Percentiles rank a stretch among this genome's conserved stretches.
Evolutionary conservation across 352 stramenopile species (phyloP).

Genomic region (Phytophthora citricola): DNA sequence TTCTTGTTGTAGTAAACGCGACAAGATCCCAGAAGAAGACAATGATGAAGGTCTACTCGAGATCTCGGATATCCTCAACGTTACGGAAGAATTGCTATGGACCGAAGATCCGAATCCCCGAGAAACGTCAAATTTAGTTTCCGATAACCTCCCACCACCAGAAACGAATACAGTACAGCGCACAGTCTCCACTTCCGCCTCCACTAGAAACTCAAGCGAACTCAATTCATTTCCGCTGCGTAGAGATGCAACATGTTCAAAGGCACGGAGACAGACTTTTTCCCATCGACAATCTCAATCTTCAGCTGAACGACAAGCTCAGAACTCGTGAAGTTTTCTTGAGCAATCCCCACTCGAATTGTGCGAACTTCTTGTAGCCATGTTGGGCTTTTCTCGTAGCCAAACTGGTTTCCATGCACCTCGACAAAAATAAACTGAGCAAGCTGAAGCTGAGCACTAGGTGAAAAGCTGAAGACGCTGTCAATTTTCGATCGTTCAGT

Average conservation of each 20-base stretch:
- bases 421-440: slow-evolving; percentile 40
- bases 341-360: not conserved
- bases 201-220: slow-evolving; percentile 10
- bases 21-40: slow-evolving; percentile 8
- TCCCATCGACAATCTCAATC: slow-evolving; percentile 14
- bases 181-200: not conserved
- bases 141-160: not conserved
- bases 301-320: slow-evolving; percentile 3
- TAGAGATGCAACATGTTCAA: slow-evolving; percentile 10
- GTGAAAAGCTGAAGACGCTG: slow-evolving; percentile 28
- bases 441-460: slow-evolving; percentile 42
- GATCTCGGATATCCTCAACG: slow-evolving; percentile 6
- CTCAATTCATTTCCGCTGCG: not conserved
- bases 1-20: slow-evolving; percentile 19
- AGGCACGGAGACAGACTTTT: slow-evolving; percentile 2
- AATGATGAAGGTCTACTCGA: not conserved
- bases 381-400: not conserved
- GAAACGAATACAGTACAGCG: slow-evolving; percentile 7
- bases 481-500: not conserved
- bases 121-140: slow-evolving; percentile 13
- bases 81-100: not conserved
- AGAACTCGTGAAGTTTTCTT: not conserved
- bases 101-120: not conserved
- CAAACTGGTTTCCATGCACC: slow-evolving; percentile 1
- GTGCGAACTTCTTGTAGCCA: not conserved